phyloP scores from a whole-genome alignment of 1,139 yeast genomes.

The Zygosaccharomyces sapae region DNA sequence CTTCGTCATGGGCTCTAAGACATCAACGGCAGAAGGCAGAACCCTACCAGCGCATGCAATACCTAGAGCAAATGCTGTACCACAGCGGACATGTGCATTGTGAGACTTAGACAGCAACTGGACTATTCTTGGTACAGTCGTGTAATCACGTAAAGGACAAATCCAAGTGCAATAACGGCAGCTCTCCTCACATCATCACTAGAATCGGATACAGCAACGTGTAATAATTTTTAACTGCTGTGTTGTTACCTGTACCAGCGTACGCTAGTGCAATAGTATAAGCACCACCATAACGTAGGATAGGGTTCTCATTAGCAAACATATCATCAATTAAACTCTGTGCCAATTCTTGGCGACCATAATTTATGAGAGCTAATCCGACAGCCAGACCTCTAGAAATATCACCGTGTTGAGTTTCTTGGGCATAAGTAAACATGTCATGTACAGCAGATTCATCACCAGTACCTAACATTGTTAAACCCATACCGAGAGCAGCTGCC shows the following conservation, averaged over 20 bases:
- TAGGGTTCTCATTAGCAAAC: constrained; percentile 71
- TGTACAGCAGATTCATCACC: constrained; percentile 66
- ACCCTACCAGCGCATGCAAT: constrained; percentile 97
- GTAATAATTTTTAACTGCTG: constrained; percentile 82
- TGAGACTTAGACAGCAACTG: constrained; percentile 90
- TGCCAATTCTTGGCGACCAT: constrained; percentile 81
- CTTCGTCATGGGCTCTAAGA: constrained; percentile 85
- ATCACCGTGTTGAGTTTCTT: constrained; percentile 94
- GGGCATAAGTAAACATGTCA: constrained; percentile 89
- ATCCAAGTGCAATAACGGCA: constrained; percentile 90
- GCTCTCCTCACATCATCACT: constrained; percentile 96
- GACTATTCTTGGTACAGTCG: constrained; percentile 92
- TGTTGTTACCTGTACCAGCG: constrained; percentile 91
- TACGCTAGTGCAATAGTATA: constrained; percentile 92
- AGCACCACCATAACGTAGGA: constrained; percentile 93
- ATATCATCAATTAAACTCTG: constrained; percentile 65
- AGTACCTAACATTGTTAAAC: constrained; percentile 93
- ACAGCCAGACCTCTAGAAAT: constrained; percentile 88
- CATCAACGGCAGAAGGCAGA: constrained; percentile 81
- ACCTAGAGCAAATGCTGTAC: constrained; percentile 96
- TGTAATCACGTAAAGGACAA: constrained; percentile 86
- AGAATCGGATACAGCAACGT: constrained; percentile 94
- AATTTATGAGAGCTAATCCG: constrained; percentile 82
- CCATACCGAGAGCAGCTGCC: constrained; percentile 96
- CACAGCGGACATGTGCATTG: constrained; percentile 97